phyloP scores from a whole-genome alignment of 2,329 filamentous ascomycete species.

The Aplosporella prunicola region DNA sequence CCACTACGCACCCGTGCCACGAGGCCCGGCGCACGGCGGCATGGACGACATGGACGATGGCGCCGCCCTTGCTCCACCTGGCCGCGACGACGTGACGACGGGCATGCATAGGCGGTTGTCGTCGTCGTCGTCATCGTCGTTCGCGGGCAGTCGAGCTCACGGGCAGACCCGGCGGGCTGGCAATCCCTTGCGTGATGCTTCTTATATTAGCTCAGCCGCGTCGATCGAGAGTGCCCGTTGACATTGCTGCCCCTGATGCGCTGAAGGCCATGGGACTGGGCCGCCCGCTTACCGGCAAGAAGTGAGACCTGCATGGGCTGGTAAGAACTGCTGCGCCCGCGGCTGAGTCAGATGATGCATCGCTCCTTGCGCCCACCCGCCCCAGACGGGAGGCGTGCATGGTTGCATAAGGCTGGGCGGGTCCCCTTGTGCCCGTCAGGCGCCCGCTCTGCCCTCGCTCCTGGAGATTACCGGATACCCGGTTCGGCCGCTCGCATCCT shows the following conservation, averaged over 20 bases:
- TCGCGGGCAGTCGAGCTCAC: too few relatives aligned
- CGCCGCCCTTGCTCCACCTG: conserved; percentile 1
- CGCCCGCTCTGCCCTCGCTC: neutral
- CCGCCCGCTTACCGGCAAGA: conserved; percentile 11
- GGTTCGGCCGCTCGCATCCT: conserved; percentile 10
- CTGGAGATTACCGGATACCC: conserved; percentile 11
- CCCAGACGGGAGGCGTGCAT: conserved; percentile 1
- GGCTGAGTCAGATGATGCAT: neutral
- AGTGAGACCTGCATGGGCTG: conserved; percentile 10
- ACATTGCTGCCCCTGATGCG: conserved; percentile 1
- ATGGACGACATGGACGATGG: too few relatives aligned
- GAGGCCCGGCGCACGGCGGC: too few relatives aligned
- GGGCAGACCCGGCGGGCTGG: conserved; percentile 5
- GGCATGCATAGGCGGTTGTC: too few relatives aligned
- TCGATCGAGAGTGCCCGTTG: conserved; percentile 6
- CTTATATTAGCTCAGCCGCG: conserved; percentile 11
- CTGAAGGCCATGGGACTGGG: conserved; percentile 9
- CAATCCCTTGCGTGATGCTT: conserved; percentile 9
- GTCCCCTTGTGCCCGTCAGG: neutral
- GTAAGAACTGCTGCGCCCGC: conserved; percentile 2
- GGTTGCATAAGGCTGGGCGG: neutral
- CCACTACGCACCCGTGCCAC: too few relatives aligned
- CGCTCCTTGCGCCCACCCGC: neutral
- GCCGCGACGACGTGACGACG: too few relatives aligned
- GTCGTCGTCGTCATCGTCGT: conserved; percentile 9